A percentile compares a stretch with the other conserved stretches of the same genome.
Conservation (phyloP, 2,329 filamentous ascomycete species). For the Colletotrichum sp. region DNA sequence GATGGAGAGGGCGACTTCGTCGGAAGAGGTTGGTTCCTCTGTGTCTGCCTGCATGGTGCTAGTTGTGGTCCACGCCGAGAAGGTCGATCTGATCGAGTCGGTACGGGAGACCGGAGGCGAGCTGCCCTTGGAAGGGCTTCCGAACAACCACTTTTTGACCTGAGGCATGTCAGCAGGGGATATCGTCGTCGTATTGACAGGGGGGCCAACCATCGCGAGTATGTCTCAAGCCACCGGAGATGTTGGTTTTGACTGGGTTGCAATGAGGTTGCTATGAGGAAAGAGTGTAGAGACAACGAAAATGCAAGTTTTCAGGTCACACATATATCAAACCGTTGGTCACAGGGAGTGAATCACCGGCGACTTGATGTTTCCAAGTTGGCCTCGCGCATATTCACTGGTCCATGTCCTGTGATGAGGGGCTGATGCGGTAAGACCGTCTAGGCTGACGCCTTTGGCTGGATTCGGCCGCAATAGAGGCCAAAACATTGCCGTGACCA, state of each 20-base stretch:
- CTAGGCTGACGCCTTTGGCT: background rate
- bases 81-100: background rate
- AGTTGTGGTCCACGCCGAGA: background rate
- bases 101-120: background rate
- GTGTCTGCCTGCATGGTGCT: background rate
- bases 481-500: background rate
- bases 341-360: background rate
- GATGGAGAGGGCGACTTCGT: slow-evolving; percentile 29
- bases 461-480: background rate
- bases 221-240: background rate
- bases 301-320: background rate
- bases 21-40: background rate
- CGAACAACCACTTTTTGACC: slow-evolving; percentile 10
- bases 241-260: background rate
- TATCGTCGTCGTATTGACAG: background rate
- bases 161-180: background rate
- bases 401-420: background rate
- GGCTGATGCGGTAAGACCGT: background rate
- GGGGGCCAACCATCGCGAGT: background rate
- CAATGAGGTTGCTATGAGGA: background rate
- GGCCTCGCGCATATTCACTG: background rate
- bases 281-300: background rate
- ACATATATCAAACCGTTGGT: background rate
- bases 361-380: background rate
- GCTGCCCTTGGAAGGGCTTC: background rate